Percentiles rank a stretch among this genome's conserved stretches.
These are phyloP conservation scores for Panus rudis DNA, from an alignment of 768 basidiomycete genomes.

Conservation along the genomic window DNA sequence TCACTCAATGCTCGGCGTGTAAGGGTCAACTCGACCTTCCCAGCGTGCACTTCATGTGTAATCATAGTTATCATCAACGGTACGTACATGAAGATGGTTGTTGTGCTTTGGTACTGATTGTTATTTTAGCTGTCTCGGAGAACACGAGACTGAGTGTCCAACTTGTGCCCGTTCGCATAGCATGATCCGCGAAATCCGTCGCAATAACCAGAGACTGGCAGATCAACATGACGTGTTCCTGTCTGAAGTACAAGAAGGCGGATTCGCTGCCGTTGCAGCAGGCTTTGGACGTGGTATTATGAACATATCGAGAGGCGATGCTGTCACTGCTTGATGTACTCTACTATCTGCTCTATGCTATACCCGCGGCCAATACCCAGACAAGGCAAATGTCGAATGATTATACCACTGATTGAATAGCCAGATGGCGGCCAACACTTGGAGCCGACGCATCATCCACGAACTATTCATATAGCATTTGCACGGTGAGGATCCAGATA, in stretches of 20 bases:
- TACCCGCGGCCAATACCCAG: too few species aligned
- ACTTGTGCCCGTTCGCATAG: slow-evolving; percentile 82
- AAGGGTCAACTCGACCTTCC: slow-evolving; percentile 88
- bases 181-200: slow-evolving; percentile 82
- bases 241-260: slow-evolving; percentile 61
- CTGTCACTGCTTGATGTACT: slow-evolving; percentile 14
- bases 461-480: too few species aligned
- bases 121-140: slow-evolving; percentile 67
- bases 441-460: too few species aligned
- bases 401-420: too few species aligned
- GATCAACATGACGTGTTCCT: slow-evolving; percentile 79
- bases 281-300: slow-evolving; percentile 67
- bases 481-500: too few species aligned
- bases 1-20: slow-evolving; percentile 88
- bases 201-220: slow-evolving; percentile 77
- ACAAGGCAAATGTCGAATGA: too few species aligned
- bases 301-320: slow-evolving; percentile 25
- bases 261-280: slow-evolving; percentile 63
- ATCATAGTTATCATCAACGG: slow-evolving; percentile 95
- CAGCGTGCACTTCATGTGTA: slow-evolving; percentile 95
- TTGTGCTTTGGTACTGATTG: not conserved
- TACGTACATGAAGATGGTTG: slow-evolving; percentile 22
- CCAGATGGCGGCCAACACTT: too few species aligned
- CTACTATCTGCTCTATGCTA: too few species aligned
- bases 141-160: slow-evolving; percentile 87